These are phyloP conservation scores for Globisporangium iwayamae DNA, from an alignment of 352 stramenopile genomes.

Conservation along the genomic window DNA sequence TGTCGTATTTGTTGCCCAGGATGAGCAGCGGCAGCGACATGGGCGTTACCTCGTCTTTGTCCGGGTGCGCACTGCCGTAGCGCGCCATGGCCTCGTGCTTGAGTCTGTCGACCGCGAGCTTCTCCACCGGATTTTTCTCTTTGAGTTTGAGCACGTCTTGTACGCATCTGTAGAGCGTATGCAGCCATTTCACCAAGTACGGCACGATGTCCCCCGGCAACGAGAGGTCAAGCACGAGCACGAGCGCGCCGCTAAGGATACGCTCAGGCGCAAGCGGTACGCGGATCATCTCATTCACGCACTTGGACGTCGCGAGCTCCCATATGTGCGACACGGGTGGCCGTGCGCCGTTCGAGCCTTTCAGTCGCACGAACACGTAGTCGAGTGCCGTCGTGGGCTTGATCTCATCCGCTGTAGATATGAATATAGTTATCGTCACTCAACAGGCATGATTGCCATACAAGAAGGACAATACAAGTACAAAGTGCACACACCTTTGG, in stretches of 20 bases:
- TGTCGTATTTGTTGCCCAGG: constrained; percentile 88
- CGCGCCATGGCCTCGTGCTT: constrained; percentile 45
- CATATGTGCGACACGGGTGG: constrained; percentile 86
- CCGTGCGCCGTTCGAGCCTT: constrained; percentile 27
- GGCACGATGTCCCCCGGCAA: constrained; percentile 72
- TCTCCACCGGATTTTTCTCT: constrained; percentile 69
- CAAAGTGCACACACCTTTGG: constrained; percentile 28
- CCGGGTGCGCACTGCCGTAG: constrained; percentile 59
- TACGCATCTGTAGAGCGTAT: constrained; percentile 46
- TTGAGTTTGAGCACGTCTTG: constrained; percentile 56
- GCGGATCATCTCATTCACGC: constrained; percentile 79
- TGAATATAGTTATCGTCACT: background rate
- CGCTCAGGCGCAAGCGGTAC: constrained; percentile 77
- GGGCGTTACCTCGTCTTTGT: constrained; percentile 71
- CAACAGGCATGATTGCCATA: background rate
- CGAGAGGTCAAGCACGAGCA: constrained; percentile 86
- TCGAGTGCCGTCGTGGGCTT: constrained; percentile 91
- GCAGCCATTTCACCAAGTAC: constrained; percentile 78
- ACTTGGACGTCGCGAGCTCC: constrained; percentile 85
- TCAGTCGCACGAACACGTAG: constrained; percentile 86
- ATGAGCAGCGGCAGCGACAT: constrained; percentile 79
- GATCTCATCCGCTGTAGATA: constrained; percentile 55
- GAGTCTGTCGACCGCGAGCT: constrained; percentile 47
- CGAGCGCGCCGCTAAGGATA: constrained; percentile 66
- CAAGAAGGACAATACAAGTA: background rate